A percentile compares a stretch with the other conserved stretches of the same genome.
Evolutionary conservation across 192 early-diverging fungal species (phyloP).

Genomic region (Anaeromyces robustus): DNA sequence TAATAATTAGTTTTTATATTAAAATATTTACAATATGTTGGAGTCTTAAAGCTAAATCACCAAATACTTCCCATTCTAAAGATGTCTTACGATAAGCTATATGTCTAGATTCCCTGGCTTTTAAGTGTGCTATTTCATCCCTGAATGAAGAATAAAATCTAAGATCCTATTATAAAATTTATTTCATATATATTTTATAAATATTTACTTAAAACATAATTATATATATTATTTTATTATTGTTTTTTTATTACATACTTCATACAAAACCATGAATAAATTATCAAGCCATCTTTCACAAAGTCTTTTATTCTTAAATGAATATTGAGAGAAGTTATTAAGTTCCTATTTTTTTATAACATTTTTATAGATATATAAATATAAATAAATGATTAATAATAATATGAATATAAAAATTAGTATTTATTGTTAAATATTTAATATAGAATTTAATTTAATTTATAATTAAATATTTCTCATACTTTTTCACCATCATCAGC

Average conservation of each 20-base stretch:
- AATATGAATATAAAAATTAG: not conserved
- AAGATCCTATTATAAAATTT: slow-evolving; percentile 27
- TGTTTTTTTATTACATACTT: slow-evolving; percentile 20
- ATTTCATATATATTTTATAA: no score
- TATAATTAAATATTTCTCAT: not conserved
- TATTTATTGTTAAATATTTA: not conserved
- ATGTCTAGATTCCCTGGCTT: slow-evolving; percentile 20
- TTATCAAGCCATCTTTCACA: slow-evolving; percentile 99
- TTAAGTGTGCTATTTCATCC: slow-evolving; percentile 68
- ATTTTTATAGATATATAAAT: not conserved
- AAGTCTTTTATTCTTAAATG: slow-evolving; percentile 84
- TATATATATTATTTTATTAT: no score
- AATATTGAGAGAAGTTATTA: slow-evolving; percentile 13
- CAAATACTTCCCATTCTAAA: slow-evolving; percentile 96
- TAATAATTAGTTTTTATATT: not conserved
- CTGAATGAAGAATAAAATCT: slow-evolving; percentile 87
- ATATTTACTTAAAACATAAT: no score
- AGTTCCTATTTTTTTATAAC: slow-evolving; percentile 6
- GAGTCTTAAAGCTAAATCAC: slow-evolving; percentile 76
- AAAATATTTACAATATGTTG: slow-evolving; percentile 43
- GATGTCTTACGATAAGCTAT: slow-evolving; percentile 79
- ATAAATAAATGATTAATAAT: not conserved
- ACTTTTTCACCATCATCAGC: not conserved
- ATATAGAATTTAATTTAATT: not conserved
- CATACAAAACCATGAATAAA: slow-evolving; percentile 96